A percentile compares a stretch with the other conserved stretches of the same genome.
Conservation (phyloP, 2,329 filamentous ascomycete species). For the Fusarium sublunatum region DNA sequence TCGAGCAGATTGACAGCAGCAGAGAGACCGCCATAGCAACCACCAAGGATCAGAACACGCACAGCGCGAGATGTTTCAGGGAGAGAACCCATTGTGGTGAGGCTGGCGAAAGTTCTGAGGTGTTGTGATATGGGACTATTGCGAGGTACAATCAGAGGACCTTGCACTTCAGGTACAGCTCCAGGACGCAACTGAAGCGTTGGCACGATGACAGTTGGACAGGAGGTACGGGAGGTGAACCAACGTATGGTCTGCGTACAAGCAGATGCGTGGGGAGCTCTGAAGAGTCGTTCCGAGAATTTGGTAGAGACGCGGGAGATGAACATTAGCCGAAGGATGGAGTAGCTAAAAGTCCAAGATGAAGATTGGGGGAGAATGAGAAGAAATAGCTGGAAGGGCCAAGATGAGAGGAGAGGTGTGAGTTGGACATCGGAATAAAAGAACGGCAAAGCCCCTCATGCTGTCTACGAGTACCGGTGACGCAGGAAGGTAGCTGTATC, state of each 20-base stretch:
- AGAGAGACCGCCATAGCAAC: constrained; percentile 77
- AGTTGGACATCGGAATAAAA: constrained; percentile 21
- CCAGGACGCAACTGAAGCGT: constrained; percentile 13
- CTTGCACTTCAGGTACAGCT: constrained; percentile 8
- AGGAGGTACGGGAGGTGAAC: constrained; percentile 14
- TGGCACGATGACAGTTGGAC: constrained; percentile 9
- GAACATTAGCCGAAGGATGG: constrained; percentile 37
- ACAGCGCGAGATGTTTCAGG: constrained; percentile 52
- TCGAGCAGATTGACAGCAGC: constrained; percentile 75
- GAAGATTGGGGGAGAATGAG: constrained; percentile 1
- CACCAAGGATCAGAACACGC: constrained; percentile 74
- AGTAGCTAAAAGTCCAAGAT: not conserved
- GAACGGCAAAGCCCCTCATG: constrained; percentile 7
- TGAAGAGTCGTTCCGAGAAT: constrained; percentile 30
- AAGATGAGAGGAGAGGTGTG: not conserved
- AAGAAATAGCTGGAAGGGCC: constrained; percentile 6
- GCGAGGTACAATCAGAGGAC: constrained; percentile 9
- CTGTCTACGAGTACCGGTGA: constrained; percentile 11
- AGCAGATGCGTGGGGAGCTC: constrained; percentile 20
- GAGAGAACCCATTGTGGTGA: constrained; percentile 49
- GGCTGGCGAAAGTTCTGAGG: constrained; percentile 23
- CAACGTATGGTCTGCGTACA: constrained; percentile 13
- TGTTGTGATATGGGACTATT: constrained; percentile 14
- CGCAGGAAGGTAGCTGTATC: constrained; percentile 11
- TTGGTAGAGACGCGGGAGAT: constrained; percentile 26